These are phyloP conservation scores for Secale cereale DNA, from an alignment of 176 grass and related monocot genomes.

Conservation along the genomic window DNA sequence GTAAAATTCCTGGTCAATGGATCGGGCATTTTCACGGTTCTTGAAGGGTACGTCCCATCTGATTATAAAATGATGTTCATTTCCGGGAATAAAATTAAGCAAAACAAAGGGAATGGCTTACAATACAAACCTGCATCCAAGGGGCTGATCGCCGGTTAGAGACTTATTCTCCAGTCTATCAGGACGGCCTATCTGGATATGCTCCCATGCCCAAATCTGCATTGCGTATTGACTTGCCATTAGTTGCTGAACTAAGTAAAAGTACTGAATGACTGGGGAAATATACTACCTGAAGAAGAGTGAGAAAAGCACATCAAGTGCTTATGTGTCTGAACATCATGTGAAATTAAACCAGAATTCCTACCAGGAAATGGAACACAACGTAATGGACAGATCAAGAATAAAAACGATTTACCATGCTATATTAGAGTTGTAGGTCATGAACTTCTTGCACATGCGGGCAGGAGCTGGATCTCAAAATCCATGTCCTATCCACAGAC, in stretches of 20 bases:
- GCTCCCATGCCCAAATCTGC: constrained; percentile 58
- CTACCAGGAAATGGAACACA: no score
- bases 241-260: background rate
- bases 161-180: constrained; percentile 36
- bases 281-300: constrained; percentile 44
- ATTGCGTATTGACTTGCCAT: background rate
- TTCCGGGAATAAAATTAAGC: background rate
- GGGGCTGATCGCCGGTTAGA: constrained; percentile 21
- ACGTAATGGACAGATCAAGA: no score
- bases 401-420: no score
- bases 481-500: no score
- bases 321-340: no score
- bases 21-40: constrained; percentile 40
- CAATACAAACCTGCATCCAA: constrained; percentile 52
- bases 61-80: constrained; percentile 14
- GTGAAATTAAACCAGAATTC: no score
- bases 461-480: no score
- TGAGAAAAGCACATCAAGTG: constrained; percentile 29
- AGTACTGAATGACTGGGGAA: background rate
- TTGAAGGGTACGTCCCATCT: constrained; percentile 46
- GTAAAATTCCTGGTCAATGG: constrained; percentile 45
- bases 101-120: background rate
- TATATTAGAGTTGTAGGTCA: no score
- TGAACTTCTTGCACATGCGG: no score
- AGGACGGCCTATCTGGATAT: constrained; percentile 43